Conservation (phyloP, 2,329 filamentous ascomycete genomes). For the Fusarium robinianum region DNA sequence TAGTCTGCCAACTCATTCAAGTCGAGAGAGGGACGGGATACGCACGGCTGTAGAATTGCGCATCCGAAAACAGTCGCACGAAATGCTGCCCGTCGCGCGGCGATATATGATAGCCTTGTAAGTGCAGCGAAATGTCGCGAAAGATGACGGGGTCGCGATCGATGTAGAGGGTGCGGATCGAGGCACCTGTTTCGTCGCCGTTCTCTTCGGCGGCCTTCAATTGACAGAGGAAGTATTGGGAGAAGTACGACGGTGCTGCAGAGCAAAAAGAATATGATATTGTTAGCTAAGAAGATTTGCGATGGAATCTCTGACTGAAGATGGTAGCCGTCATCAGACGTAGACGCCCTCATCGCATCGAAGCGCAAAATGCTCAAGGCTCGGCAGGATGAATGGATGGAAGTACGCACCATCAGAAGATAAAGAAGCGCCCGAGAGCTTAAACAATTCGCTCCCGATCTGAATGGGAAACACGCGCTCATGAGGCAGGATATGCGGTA, state of each 20-base stretch:
- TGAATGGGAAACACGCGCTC: constrained; percentile 77
- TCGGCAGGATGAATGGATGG: constrained; percentile 3
- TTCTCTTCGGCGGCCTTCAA: constrained; percentile 65
- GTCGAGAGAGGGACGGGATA: constrained; percentile 8
- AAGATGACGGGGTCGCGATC: constrained; percentile 92
- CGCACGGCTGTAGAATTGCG: constrained; percentile 88
- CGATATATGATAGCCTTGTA: constrained; percentile 88
- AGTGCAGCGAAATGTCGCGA: constrained; percentile 83
- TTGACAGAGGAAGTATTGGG: constrained; percentile 88
- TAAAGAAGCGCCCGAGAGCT: constrained; percentile 72
- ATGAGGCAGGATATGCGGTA: constrained; percentile 65
- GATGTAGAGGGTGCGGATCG: constrained; percentile 85
- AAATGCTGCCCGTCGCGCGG: constrained; percentile 85
- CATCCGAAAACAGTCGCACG: constrained; percentile 90
- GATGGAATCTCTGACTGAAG: background rate
- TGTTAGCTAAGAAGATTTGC: constrained; percentile 14
- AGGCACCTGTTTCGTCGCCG: constrained; percentile 53
- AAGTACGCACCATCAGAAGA: constrained; percentile 68
- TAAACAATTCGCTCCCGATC: constrained; percentile 72
- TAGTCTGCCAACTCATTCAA: constrained; percentile 1
- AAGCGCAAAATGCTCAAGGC: no score
- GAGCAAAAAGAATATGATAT: constrained; percentile 1
- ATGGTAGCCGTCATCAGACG: background rate
- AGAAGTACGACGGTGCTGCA: constrained; percentile 92
- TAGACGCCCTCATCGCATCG: constrained; percentile 3